A percentile compares a stretch with the other conserved stretches of the same genome.
Conservation (phyloP, 768 basidiomycete species). For the Tubosaeta sp. region DNA sequence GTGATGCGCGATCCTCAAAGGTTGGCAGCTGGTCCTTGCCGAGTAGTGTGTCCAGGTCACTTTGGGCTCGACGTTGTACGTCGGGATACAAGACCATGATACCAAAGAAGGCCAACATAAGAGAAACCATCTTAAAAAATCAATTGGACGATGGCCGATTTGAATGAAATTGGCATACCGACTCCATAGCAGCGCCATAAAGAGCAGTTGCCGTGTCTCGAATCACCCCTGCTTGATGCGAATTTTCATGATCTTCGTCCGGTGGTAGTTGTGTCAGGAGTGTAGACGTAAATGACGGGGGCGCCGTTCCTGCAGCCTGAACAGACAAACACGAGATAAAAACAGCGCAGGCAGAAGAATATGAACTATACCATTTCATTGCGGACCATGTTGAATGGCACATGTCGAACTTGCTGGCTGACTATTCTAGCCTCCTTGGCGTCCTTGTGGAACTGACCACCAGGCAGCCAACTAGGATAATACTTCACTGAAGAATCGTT, state of each 20-base stretch:
- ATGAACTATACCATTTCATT: constrained; percentile 3
- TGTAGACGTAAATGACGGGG: constrained; percentile 10
- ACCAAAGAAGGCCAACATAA: constrained; percentile 8
- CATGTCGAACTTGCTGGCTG: constrained; percentile 1
- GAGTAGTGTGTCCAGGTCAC: constrained; percentile 11
- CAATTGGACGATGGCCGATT: background rate
- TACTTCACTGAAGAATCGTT: constrained; percentile 1
- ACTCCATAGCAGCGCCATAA: constrained; percentile 11
- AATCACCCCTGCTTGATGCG: constrained; percentile 6
- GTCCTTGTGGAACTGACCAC: constrained; percentile 6
- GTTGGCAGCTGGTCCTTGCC: constrained; percentile 9
- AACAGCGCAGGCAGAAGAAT: no score
- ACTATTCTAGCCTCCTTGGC: constrained; percentile 6
- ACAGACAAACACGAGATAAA: no score
- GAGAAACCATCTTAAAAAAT: constrained; percentile 4
- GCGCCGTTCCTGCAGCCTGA: constrained; percentile 4
- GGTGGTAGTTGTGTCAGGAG: constrained; percentile 8
- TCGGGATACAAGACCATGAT: constrained; percentile 12
- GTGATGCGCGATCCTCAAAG: constrained; percentile 10
- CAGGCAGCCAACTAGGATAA: constrained; percentile 13
- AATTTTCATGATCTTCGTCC: constrained; percentile 5
- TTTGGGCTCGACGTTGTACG: constrained; percentile 11
- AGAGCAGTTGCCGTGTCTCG: constrained; percentile 10
- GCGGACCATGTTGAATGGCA: constrained; percentile 9
- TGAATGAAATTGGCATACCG: background rate